Base-by-base conservation (phyloP, 2,329 filamentous ascomycete species). In the Pseudogymnoascus sp. region DNA sequence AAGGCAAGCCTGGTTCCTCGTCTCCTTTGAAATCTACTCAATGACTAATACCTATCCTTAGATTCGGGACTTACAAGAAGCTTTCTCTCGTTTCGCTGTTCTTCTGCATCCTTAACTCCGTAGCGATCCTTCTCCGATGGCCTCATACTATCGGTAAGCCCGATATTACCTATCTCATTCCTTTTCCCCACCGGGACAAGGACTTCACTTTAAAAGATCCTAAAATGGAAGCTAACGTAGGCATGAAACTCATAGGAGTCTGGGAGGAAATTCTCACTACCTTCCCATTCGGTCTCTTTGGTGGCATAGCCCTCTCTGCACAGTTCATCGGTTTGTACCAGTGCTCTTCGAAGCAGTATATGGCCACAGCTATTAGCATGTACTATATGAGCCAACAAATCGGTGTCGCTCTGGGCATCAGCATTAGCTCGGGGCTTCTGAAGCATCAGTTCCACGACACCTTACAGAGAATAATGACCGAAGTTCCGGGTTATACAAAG, bases 371-470 rank as follows among this genome's bases (percentile, higher is more conserved):
- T 28, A 68, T 68, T 22, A 65, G 65, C 59, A 65, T 66, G 62
- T 68, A 68, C 53, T 68, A 67, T 37, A 67, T 68, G 65, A 67
- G 66, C 26, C 65, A 68, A 46, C 65, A 68, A 41, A 62, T 68
- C 26, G 66, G 66, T 19, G 66, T 67, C 31, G 66, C 66, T 3
- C 6, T 68, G 10, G 66, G 66, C 5, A 68, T 66, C n/a, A 65
- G 62, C 38, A n/a, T 67, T 59, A 61, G 37, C 40, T 67, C 65
- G 16, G 62, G 56, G n/a, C 43, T 68, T 53, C 33, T 67, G 16
- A 64, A 66, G 60, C 35, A 40, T 4, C 61, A 66, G 33, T 66
- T 68, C 56, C 28, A 63, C 16, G 11, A 8, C 37, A 68, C 60
- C 12, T 26, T 68, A 14, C 31, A 61, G 7, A 62, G 62, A 33